Evolutionary conservation across 2,329 filamentous ascomycete species (phyloP), one percentile per base, ranked within the genome.

Genomic region (Hyphodiscus sp.): DNA sequence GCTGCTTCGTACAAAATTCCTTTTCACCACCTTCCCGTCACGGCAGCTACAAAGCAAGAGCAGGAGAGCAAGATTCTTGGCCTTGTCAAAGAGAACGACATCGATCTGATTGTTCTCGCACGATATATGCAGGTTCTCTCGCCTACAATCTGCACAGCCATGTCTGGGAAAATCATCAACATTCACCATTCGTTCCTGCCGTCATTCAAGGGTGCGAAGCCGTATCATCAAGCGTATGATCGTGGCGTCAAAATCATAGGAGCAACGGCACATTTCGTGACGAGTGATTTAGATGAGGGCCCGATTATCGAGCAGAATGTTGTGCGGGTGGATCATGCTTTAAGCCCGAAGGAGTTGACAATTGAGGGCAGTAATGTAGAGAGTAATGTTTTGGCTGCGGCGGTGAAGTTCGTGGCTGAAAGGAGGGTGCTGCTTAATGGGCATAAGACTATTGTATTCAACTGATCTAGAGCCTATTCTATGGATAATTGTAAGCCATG

Each of bases 181-280:
- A 92, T 94, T 71, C 89, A 94, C 74, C 89, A 94, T 74, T 86
- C 81, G 62, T 94, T 94, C 80, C 70, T 94, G 77, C 89, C 89
- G 0, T 85, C 80, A 10, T 94, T 94, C 81, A 94, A 94, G 78
- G 89, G 89, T 57, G 89, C 89, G 29, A 90, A 89, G 73, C 89
- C 89, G 2, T 94, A 94, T 72, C 89, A 92, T 71, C 89, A 94
- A 76, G 89, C 89, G 8, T 91, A 87, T 67, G 88, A 92, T 59
- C 81, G 88, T 26, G 89, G 89, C 56, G 89, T 94, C 61, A 94
- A 94, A 79, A 92, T 94, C 63, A 91, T 91, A 53, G 89, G 89
- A 55, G 89, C 89, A 20, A 91, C 87, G 1, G 89, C 89, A 5
- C 89, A 94, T 72, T 92, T 92, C 63, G 89, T 92, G 60, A 94